phyloP scores from a whole-genome alignment of 768 basidiomycete genomes.

The Xerocomus spinulosus region DNA sequence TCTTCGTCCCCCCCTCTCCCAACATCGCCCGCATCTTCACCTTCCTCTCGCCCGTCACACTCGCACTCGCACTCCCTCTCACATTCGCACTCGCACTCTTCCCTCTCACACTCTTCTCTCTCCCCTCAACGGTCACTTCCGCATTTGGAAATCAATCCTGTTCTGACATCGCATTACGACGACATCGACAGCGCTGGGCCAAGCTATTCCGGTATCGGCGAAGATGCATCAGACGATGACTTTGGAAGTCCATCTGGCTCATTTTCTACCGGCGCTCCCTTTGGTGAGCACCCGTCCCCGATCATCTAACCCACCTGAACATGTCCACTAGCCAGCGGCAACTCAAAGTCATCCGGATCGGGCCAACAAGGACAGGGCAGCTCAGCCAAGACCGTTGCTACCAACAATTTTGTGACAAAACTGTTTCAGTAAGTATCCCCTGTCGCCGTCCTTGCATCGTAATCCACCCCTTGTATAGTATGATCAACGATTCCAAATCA shows the following conservation, averaged over 20 bases:
- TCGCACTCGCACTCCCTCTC: constrained; percentile 19
- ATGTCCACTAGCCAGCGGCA: constrained; percentile 3
- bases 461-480: constrained; percentile 40
- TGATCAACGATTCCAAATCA: constrained; percentile 82
- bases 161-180: constrained; percentile 42
- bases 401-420: constrained; percentile 86
- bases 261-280: constrained; percentile 5
- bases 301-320: not conserved
- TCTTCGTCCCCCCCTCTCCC: constrained; percentile 29
- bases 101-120: constrained; percentile 22
- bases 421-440: constrained; percentile 67
- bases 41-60: constrained; percentile 22
- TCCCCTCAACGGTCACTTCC: constrained; percentile 15
- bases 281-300: constrained; percentile 2
- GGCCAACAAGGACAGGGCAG: constrained; percentile 44
- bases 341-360: constrained; percentile 16
- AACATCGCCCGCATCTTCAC: constrained; percentile 21
- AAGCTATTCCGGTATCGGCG: constrained; percentile 15
- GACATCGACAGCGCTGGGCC: constrained; percentile 51
- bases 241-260: constrained; percentile 16
- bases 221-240: constrained; percentile 28
- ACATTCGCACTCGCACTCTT: constrained; percentile 20
- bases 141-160: constrained; percentile 29
- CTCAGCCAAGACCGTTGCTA: constrained; percentile 60
- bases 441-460: not conserved